Evolutionary conservation across 1,284 basidiomycete species (phyloP), one percentile per base, ranked within the genome.

Genomic region (Cryptococcus sp.): DNA sequence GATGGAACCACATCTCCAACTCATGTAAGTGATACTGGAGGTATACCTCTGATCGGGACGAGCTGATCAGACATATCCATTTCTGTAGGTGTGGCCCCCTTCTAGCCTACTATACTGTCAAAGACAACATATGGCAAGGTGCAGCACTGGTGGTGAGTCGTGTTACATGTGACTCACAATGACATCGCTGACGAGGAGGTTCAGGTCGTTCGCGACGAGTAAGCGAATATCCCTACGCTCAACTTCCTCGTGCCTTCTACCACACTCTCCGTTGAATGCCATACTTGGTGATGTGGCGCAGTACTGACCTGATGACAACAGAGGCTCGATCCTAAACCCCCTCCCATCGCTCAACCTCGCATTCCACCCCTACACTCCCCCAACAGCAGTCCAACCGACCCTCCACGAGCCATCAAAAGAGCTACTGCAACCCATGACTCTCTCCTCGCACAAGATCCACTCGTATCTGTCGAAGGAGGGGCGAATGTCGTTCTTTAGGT

Each of bases 401-500:
- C 47, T 68, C 8, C 62, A 66, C 52, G 62, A 54, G 17, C 41
- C 53, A 42, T 45, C 60, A 48, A 54, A 40, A 50, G 40, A 57
- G 5, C 56, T 68, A 4, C 56, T 68, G 20, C 58, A 64, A 1
- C 55, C 62, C 1, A 56, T 62, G 39, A 62, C 64, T 25, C 82
- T 86, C 6, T 72, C 80, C 5, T 91, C 88, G 2, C 84, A 90
- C 63, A 87, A 89, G 70, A 85, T 98, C 49, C 90, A 86, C 79
- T 88, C 89, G 10, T 93, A 94, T 78, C 81, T 83, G 19, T 87
- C 88, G 17, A 78, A 80, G 55, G 83, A 84, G 45, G 80, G 91
- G 16, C 88, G 88, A 0, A 91, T 85, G 72, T 92, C 91, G 1
- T 99, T 99, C 80, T 98, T 93, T 91, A 84, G 96, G 54, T 98